These are phyloP conservation scores for Phragmites australis DNA, from an alignment of 176 grass and related monocot genomes.

Conservation along the genomic window DNA sequence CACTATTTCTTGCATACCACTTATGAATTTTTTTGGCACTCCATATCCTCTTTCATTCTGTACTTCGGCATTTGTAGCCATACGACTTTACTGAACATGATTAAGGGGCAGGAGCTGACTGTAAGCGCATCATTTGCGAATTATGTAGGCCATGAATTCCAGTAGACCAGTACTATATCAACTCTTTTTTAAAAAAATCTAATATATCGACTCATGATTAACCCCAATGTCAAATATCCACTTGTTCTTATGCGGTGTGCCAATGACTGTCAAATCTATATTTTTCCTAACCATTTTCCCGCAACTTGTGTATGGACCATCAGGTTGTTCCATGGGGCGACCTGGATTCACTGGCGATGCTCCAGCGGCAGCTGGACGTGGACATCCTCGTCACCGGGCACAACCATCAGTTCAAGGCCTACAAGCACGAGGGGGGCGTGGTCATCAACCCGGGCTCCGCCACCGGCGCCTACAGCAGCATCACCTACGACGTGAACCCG, in stretches of 20 bases:
- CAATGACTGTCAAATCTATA: background rate
- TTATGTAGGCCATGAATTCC: background rate
- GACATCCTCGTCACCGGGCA: conserved; percentile 98
- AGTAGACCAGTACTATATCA: background rate
- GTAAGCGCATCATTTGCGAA: background rate
- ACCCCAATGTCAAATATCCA: background rate
- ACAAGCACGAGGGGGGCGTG: conserved; percentile 95
- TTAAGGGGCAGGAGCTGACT: background rate
- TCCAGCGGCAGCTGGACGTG: conserved; percentile 92
- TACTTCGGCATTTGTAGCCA: background rate
- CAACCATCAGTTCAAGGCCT: conserved; percentile 94
- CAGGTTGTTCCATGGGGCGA: conserved; percentile 97
- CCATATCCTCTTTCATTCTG: background rate
- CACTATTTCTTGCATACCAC: conserved; percentile 11
- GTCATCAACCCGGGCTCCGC: conserved; percentile 95
- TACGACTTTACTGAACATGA: background rate
- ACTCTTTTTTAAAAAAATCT: too few species aligned
- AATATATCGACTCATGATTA: background rate
- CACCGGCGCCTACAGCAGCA: conserved; percentile 89
- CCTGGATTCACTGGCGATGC: conserved; percentile 94
- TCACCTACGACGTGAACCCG: conserved; percentile 92
- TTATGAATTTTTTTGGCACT: background rate
- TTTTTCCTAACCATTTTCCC: background rate
- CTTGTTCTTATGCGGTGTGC: background rate
- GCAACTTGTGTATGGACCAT: background rate